Percentiles rank a stretch among this genome's conserved stretches.
These are phyloP conservation scores for Sarocladium strictum DNA, from an alignment of 2,329 filamentous ascomycete genomes.

Conservation along the genomic window DNA sequence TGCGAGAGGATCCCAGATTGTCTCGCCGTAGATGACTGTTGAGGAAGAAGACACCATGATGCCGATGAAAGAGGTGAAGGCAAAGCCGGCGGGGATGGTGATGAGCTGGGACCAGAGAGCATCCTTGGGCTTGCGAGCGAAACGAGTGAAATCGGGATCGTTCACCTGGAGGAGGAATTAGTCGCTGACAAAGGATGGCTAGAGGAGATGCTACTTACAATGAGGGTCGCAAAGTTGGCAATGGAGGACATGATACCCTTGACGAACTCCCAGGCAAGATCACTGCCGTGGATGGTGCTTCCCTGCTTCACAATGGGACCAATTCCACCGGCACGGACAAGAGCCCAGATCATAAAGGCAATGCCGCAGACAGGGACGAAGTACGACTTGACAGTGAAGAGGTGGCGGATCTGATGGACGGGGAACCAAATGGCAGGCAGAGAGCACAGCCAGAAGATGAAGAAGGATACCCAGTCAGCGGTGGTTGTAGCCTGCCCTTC, in stretches of 20 bases:
- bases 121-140: slow-evolving; percentile 68
- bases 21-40: slow-evolving; percentile 56
- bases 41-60: slow-evolving; percentile 73
- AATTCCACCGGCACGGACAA: slow-evolving; percentile 74
- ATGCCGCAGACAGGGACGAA: slow-evolving; percentile 79
- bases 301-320: slow-evolving; percentile 75
- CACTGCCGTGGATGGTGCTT: slow-evolving; percentile 56
- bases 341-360: slow-evolving; percentile 81
- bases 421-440: slow-evolving; percentile 85
- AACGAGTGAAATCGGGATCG: slow-evolving; percentile 80
- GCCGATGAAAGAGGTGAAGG: slow-evolving; percentile 77
- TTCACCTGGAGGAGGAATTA: slow-evolving; percentile 43
- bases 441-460: slow-evolving; percentile 78
- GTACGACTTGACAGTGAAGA: slow-evolving; percentile 86
- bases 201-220: slow-evolving; percentile 27
- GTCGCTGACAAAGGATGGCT: not conserved
- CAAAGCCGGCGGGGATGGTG: slow-evolving; percentile 66
- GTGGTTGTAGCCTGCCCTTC: slow-evolving; percentile 64
- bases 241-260: slow-evolving; percentile 84
- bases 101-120: slow-evolving; percentile 76
- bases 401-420: slow-evolving; percentile 79
- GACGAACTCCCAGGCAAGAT: slow-evolving; percentile 75
- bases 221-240: slow-evolving; percentile 84
- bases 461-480: slow-evolving; percentile 71
- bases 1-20: slow-evolving; percentile 69